Conservation (phyloP, 805 yeast species). For the Sungouiozyma ichnusensis region DNA sequence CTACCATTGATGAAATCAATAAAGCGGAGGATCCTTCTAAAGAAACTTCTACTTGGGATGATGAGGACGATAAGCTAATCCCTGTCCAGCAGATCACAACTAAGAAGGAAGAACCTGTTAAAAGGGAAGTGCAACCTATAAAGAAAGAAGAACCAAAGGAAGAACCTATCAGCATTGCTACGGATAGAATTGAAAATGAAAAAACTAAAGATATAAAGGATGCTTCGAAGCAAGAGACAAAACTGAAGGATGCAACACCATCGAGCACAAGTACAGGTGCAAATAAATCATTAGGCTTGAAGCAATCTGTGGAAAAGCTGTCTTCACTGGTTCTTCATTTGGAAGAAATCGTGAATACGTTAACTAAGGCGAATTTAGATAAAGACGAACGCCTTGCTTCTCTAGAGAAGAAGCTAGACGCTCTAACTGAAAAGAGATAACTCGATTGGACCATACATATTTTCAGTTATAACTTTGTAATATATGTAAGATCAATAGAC, state of each 20-base stretch:
- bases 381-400: constrained; percentile 52
- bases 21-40: constrained; percentile 29
- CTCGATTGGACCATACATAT: constrained; percentile 1
- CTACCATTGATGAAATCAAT: constrained; percentile 22
- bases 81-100: constrained; percentile 2
- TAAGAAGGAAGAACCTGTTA: constrained; percentile 1
- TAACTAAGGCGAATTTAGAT: constrained; percentile 45
- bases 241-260: constrained; percentile 8
- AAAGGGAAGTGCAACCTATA: constrained; percentile 3
- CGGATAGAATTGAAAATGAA: constrained; percentile 4
- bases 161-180: constrained; percentile 8
- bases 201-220: constrained; percentile 16
- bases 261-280: constrained; percentile 8
- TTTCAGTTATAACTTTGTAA: background rate
- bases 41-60: constrained; percentile 26
- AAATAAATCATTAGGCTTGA: constrained; percentile 50
- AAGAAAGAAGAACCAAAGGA: constrained; percentile 8
- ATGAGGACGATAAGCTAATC: constrained; percentile 20
- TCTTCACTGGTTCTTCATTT: constrained; percentile 46
- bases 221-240: constrained; percentile 7
- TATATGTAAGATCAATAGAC: background rate
- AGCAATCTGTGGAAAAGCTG: constrained; percentile 60
- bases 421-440: constrained; percentile 33
- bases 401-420: constrained; percentile 53
- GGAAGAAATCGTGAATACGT: constrained; percentile 43